phyloP scores from a whole-genome alignment of 2,329 filamentous ascomycete species.

The Ceratocystis papillata region DNA sequence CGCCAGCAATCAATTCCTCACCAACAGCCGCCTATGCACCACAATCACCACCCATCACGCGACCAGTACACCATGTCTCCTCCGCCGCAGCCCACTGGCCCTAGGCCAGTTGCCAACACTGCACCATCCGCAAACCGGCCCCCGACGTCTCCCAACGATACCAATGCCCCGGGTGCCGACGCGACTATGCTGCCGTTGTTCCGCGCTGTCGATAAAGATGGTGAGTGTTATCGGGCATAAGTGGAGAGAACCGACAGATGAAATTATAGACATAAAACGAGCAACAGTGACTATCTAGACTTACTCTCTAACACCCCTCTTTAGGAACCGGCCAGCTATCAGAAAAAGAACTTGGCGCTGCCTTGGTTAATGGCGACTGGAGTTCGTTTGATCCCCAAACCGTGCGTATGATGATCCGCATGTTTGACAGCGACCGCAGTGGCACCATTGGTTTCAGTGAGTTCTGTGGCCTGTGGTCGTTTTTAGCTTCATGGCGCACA shows the following conservation, averaged over 20 bases:
- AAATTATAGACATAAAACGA: not conserved
- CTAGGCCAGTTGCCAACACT: conserved; percentile 36
- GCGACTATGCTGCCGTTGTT: conserved; percentile 76
- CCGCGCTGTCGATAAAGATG: conserved; percentile 77
- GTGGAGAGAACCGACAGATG: too few relatives aligned
- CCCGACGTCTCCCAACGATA: conserved; percentile 50
- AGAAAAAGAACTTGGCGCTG: conserved; percentile 74
- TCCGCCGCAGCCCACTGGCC: conserved; percentile 37
- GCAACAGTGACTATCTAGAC: not conserved
- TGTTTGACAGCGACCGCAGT: conserved; percentile 90
- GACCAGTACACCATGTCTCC: conserved; percentile 39
- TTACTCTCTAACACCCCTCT: not conserved
- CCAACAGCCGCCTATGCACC: conserved; percentile 23
- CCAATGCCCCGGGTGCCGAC: conserved; percentile 44
- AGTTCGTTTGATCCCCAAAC: conserved; percentile 87
- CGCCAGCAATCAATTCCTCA: conserved; percentile 30
- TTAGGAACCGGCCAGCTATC: conserved; percentile 67
- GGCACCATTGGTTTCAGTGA: conserved; percentile 90
- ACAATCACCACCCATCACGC: conserved; percentile 27
- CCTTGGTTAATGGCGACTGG: conserved; percentile 94
- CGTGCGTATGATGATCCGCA: conserved; percentile 97
- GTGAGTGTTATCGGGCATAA: conserved; percentile 36
- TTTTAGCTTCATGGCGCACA: conserved; percentile 83
- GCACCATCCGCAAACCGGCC: conserved; percentile 50
- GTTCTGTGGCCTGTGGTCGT: conserved; percentile 93